These are phyloP conservation scores for Jimgerdemannia lactiflua DNA, from an alignment of 192 early-diverging fungal species.

Conservation along the genomic window DNA sequence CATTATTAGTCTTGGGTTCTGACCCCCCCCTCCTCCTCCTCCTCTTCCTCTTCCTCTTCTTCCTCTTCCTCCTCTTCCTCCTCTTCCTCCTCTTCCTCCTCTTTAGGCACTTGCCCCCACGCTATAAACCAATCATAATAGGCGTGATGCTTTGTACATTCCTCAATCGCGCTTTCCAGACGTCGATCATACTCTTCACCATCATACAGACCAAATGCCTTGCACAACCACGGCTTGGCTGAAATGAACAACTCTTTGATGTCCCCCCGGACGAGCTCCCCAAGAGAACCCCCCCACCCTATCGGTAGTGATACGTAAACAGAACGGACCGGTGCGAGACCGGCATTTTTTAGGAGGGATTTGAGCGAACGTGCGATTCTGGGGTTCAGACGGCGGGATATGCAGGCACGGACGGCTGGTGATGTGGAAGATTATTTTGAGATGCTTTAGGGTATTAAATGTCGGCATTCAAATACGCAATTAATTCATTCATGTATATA, in stretches of 20 bases:
- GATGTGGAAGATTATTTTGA: too few relatives aligned
- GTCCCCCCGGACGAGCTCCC: neutral
- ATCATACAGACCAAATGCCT: neutral
- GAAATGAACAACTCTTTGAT: neutral
- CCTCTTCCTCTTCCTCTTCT: too few relatives aligned
- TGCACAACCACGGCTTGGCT: neutral
- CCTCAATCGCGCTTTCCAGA: neutral
- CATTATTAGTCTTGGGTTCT: too few relatives aligned
- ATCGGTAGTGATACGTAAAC: neutral
- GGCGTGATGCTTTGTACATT: neutral
- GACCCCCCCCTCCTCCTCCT: too few relatives aligned
- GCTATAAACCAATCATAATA: neutral
- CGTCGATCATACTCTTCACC: neutral
- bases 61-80: too few relatives aligned
- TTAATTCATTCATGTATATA: neutral
- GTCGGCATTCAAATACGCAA: neutral
- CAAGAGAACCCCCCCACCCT: neutral
- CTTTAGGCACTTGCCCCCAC: neutral
- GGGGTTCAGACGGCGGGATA: too few relatives aligned
- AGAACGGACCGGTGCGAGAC: neutral
- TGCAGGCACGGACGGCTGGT: too few relatives aligned
- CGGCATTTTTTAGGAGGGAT: neutral
- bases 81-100: neutral
- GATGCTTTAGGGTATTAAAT: neutral
- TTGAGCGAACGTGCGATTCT: neutral